A percentile compares a stretch with the other conserved stretches of the same genome.
These are phyloP conservation scores for Dissoconium aciculare DNA, from an alignment of 2,329 filamentous ascomycete species.

Conservation along the genomic window DNA sequence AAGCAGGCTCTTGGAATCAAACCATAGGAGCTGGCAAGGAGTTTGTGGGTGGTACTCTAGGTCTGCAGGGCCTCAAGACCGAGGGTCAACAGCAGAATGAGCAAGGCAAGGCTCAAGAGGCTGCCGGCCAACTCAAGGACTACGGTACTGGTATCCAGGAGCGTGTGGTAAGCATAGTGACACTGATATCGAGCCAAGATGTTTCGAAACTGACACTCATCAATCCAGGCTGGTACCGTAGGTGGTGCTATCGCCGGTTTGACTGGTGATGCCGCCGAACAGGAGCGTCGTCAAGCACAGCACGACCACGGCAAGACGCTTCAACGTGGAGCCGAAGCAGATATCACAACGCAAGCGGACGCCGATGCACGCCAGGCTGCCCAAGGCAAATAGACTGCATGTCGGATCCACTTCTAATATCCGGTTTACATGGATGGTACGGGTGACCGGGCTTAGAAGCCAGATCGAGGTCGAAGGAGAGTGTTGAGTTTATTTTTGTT, in stretches of 20 bases:
- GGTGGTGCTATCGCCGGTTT: conserved; percentile 57
- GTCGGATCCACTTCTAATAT: too few relatives aligned
- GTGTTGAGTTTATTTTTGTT: too few relatives aligned
- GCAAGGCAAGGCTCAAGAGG: conserved; percentile 67
- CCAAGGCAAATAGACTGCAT: too few relatives aligned
- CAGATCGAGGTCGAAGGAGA: too few relatives aligned
- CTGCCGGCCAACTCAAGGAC: conserved; percentile 66
- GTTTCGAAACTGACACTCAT: conserved; percentile 22
- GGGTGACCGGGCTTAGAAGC: too few relatives aligned
- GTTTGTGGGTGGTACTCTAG: conserved; percentile 57
- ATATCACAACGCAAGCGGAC: conserved; percentile 55
- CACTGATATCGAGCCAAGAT: background rate
- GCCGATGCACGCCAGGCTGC: conserved; percentile 4
- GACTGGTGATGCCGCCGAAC: conserved; percentile 40
- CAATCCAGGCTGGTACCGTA: conserved; percentile 37
- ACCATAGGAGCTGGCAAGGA: conserved; percentile 80
- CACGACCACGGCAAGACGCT: conserved; percentile 73
- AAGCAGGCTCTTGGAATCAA: conserved; percentile 68
- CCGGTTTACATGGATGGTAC: too few relatives aligned
- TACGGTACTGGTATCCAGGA: conserved; percentile 46
- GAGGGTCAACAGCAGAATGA: conserved; percentile 64
- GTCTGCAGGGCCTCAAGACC: conserved; percentile 59
- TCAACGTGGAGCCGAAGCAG: conserved; percentile 68
- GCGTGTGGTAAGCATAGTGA: conserved; percentile 14
- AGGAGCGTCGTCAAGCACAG: conserved; percentile 50